Conservation (phyloP, 2,329 filamentous ascomycete species). For the Arthroderma sp. region DNA sequence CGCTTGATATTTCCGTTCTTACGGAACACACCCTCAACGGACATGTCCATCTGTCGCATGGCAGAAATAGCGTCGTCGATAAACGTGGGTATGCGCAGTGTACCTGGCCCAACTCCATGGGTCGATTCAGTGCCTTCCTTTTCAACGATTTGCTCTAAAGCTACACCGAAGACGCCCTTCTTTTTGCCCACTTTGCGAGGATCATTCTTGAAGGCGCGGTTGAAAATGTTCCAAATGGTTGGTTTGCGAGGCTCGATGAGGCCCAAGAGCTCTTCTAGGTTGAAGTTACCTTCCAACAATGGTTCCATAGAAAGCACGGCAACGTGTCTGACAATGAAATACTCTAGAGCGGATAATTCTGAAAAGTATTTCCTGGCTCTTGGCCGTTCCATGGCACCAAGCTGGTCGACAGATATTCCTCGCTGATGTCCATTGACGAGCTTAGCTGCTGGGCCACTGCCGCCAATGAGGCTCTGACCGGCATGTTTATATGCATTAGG, state of each 20-base stretch:
- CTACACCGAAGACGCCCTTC: slow-evolving; percentile 87
- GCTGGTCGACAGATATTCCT: slow-evolving; percentile 45
- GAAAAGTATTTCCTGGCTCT: slow-evolving; percentile 78
- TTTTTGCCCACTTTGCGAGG: slow-evolving; percentile 60
- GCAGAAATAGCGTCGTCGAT: slow-evolving; percentile 89
- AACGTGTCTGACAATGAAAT: slow-evolving; percentile 92
- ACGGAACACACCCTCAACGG: slow-evolving; percentile 93
- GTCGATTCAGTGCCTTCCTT: slow-evolving; percentile 95
- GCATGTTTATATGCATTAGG: slow-evolving; percentile 67
- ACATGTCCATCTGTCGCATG: slow-evolving; percentile 98
- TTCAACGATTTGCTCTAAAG: slow-evolving; percentile 77
- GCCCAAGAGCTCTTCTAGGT: slow-evolving; percentile 80
- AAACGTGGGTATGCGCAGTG: slow-evolving; percentile 79
- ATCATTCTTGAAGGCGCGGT: slow-evolving; percentile 87
- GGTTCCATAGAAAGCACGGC: slow-evolving; percentile 93
- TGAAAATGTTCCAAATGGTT: slow-evolving; percentile 97
- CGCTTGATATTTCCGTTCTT: slow-evolving; percentile 99
- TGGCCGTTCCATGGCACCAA: slow-evolving; percentile 40
- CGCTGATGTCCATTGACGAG: slow-evolving; percentile 59
- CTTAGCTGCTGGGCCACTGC: slow-evolving; percentile 49
- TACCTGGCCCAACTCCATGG: slow-evolving; percentile 84
- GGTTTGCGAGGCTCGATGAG: slow-evolving; percentile 88
- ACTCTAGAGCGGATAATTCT: slow-evolving; percentile 85
- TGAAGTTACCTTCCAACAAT: slow-evolving; percentile 77
- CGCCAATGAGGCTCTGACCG: slow-evolving; percentile 54